Base-by-base conservation (phyloP, 2,329 filamentous ascomycete species). In the Penicillium sp. region DNA sequence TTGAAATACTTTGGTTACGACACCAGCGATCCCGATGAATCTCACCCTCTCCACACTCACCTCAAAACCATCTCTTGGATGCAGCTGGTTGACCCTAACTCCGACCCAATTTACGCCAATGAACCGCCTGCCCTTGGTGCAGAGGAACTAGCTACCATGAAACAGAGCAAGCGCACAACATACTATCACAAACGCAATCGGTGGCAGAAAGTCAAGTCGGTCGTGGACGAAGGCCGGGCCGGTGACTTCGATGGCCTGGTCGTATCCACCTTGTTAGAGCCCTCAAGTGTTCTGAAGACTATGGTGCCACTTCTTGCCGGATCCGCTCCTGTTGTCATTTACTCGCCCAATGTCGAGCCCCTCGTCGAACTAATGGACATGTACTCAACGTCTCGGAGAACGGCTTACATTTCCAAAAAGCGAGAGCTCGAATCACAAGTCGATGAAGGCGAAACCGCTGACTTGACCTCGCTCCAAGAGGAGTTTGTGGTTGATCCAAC, bases 1-100 rank as follows among this genome's bases (percentile, higher is more conserved):
- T 82, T 99, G 18, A 90, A 90, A 70, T 95, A 96, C 79, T 97
- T 96, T 75, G 85, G 86, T 71, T 97, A 87, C 75, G 91, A 96
- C 73, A 78, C 82, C 61, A 82, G 83, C 54, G 85, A 84, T 57
- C 85, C 79, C 50, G 79, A 82, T 13, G 79, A 85, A 22, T 72
- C 77, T 0, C 94, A 97, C 69, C 93, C 94, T 0, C 84, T 99
- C 10, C 83, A 88, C 72, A 87, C 83, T 14, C 88, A 94, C 69
- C 84, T 99, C 48, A 88, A 93, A 65, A 85, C 88, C 5, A 79
- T 97, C 29, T 93, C 90, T 27, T 99, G 93, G 92, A 83, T 99
- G 2, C 93, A 97, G 73, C 84, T 99, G 5, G 77, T 97, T 14
- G 82, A 88, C 22, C 94, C 94, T 0, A 76, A 83, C 34, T 78